Percentiles rank a stretch among this genome's conserved stretches.
Conservation (phyloP, 2,329 filamentous ascomycete genomes). For the Dendrostoma leiphaemia region DNA sequence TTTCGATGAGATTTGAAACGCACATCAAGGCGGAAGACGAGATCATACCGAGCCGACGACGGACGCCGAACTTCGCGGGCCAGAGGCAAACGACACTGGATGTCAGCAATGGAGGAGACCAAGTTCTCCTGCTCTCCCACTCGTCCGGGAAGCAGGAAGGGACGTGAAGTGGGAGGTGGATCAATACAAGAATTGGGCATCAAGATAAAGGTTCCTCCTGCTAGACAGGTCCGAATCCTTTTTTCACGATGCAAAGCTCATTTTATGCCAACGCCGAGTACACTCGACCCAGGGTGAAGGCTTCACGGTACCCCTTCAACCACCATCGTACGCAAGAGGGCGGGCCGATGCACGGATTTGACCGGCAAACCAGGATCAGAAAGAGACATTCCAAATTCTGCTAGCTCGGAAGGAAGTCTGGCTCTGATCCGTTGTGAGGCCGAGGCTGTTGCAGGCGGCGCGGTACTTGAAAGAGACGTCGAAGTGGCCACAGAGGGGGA, state of each 20-base stretch:
- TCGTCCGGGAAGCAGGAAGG: slow-evolving; percentile 12
- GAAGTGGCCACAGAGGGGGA: neutral
- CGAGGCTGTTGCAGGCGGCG: neutral
- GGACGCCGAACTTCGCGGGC: slow-evolving; percentile 29
- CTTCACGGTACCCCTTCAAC: neutral
- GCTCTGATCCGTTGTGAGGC: neutral
- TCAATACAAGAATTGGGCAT: slow-evolving; percentile 28
- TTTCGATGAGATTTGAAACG: slow-evolving; percentile 14
- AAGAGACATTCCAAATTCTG: slow-evolving; percentile 1
- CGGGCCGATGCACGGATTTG: neutral
- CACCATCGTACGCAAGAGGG: neutral
- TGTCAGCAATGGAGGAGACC: slow-evolving; percentile 36
- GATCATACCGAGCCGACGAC: slow-evolving; percentile 34
- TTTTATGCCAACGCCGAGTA: slow-evolving; percentile 6
- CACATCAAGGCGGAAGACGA: slow-evolving; percentile 12
- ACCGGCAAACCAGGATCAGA: neutral
- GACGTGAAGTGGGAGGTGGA: slow-evolving; percentile 28
- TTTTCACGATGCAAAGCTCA: slow-evolving; percentile 23
- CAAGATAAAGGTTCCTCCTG: slow-evolving; percentile 25
- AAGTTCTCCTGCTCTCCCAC: slow-evolving; percentile 25
- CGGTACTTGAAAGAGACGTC: neutral
- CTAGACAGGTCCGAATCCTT: slow-evolving; percentile 28
- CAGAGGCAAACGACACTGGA: slow-evolving; percentile 37
- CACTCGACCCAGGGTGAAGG: neutral
- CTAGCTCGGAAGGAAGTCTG: slow-evolving; percentile 10